These are phyloP conservation scores for Dillenia suffruticosa DNA, from an alignment of 164 flowering plant species.

Conservation along the genomic window DNA sequence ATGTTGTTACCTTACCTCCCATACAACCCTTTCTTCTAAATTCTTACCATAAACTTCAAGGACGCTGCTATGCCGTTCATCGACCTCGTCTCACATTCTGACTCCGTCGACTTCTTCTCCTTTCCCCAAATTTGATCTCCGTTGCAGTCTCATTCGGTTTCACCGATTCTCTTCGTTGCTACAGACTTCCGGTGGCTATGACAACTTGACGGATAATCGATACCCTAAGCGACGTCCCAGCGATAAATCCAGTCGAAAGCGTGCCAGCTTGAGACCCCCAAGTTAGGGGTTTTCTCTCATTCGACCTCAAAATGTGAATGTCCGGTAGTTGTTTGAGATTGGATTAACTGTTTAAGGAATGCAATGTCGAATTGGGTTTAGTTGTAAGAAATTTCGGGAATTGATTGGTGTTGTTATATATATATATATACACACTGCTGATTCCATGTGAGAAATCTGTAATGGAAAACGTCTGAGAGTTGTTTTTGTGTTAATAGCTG, in stretches of 20 bases:
- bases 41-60: constrained; percentile 12
- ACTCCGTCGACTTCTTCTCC: constrained; percentile 9
- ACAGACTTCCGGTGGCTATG: constrained; percentile 26
- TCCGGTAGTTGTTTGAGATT: neutral
- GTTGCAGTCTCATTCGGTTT: constrained; percentile 9
- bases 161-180: constrained; percentile 32
- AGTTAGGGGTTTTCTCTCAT: constrained; percentile 25
- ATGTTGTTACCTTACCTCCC: too few relatives aligned
- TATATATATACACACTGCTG: too few relatives aligned
- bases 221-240: constrained; percentile 72
- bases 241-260: constrained; percentile 46
- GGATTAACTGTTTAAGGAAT: neutral
- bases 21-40: too few relatives aligned
- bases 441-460: too few relatives aligned
- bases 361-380: neutral
- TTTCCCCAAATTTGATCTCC: constrained; percentile 16
- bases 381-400: too few relatives aligned
- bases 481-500: too few relatives aligned
- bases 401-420: too few relatives aligned
- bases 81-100: constrained; percentile 5
- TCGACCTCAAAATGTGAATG: neutral
- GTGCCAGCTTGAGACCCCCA: constrained; percentile 68
- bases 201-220: constrained; percentile 74
- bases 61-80: constrained; percentile 17
- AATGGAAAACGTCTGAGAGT: too few relatives aligned